These are phyloP conservation scores for Sordariomycetes sp. DNA, from an alignment of 2,329 filamentous ascomycete genomes.

Conservation along the genomic window DNA sequence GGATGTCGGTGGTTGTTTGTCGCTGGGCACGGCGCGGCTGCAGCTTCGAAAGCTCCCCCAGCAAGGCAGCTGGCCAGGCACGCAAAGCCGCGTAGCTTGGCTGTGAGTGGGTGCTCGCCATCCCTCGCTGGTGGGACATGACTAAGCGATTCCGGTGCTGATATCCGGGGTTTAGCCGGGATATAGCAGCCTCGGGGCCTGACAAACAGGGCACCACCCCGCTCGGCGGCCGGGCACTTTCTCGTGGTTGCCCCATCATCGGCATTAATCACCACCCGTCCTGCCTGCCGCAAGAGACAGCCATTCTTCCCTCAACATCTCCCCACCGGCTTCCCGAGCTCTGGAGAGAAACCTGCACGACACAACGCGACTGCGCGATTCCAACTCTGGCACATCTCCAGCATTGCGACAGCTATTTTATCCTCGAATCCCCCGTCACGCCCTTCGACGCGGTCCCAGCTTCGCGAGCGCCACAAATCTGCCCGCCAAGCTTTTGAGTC, in stretches of 20 bases:
- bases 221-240: background rate
- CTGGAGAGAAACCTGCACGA: background rate
- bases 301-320: background rate
- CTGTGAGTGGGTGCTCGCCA: background rate
- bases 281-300: background rate
- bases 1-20: background rate
- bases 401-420: background rate
- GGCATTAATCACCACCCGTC: background rate
- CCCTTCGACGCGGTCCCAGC: background rate
- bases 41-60: conserved; percentile 3
- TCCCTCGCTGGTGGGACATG: background rate
- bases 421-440: background rate
- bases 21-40: conserved; percentile 1
- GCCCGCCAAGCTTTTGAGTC: background rate
- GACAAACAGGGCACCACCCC: background rate
- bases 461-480: background rate
- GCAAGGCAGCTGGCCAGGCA: conserved; percentile 4
- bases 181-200: background rate
- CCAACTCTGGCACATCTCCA: background rate
- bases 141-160: background rate
- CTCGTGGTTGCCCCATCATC: background rate
- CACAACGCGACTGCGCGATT: background rate
- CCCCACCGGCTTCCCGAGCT: background rate
- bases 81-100: conserved; percentile 1
- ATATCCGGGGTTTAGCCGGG: background rate